phyloP scores from a whole-genome alignment of 2,329 filamentous ascomycete genomes.

The Chrysoporthe cubensis region DNA sequence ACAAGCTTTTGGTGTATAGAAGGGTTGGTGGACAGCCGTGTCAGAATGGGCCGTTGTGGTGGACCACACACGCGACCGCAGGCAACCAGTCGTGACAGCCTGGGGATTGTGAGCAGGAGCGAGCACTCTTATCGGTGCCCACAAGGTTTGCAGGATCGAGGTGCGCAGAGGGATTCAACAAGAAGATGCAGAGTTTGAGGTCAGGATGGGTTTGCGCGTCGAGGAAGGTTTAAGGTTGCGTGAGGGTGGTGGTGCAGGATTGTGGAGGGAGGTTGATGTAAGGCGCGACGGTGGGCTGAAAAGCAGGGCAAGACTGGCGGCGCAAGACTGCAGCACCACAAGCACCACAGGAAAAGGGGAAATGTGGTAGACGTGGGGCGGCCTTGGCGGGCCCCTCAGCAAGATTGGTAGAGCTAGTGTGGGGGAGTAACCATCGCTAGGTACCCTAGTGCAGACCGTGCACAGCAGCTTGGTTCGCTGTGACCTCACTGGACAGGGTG shows the following conservation, averaged over 20 bases:
- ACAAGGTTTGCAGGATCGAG: not conserved
- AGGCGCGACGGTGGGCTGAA: conserved; percentile 9
- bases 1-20: not conserved
- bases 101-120: not conserved
- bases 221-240: conserved; percentile 3
- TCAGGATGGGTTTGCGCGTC: not conserved
- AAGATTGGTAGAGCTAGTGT: conserved; percentile 1
- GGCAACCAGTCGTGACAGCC: not conserved
- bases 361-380: conserved; percentile 1
- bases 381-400: not conserved
- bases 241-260: not conserved
- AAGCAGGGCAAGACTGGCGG: conserved; percentile 9
- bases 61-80: conserved; percentile 17
- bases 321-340: not conserved
- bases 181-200: not conserved
- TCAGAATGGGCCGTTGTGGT: conserved; percentile 12
- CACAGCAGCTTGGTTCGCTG: not conserved
- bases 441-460: not conserved
- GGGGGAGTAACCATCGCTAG: not conserved
- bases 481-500: not conserved
- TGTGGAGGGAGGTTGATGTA: conserved; percentile 12
- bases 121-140: not conserved
- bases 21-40: conserved; percentile 3
- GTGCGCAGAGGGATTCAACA: not conserved
- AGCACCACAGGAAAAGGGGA: conserved; percentile 12